Evolutionary conservation across 164 flowering plant genomes (phyloP).

Genomic region (Magnolia sinica): DNA sequence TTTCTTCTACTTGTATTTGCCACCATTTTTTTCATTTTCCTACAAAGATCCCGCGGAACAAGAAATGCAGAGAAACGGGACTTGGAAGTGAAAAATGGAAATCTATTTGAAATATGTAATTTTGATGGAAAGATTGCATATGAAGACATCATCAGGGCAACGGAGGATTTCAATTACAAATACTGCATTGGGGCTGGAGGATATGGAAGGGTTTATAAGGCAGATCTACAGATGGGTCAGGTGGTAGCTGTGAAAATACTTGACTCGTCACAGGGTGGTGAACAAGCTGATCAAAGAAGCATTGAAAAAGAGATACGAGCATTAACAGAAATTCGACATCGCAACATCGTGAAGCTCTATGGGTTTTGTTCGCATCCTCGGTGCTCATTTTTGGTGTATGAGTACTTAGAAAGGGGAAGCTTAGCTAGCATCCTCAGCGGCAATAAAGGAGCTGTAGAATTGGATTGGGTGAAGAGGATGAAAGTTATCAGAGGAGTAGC

Average conservation of each 20-base stretch:
- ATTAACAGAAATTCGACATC: conserved; percentile 8
- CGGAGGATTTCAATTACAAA: conserved; percentile 13
- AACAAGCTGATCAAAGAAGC: not conserved
- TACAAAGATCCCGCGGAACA: not conserved
- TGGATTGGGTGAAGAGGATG: conserved; percentile 6
- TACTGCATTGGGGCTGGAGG: conserved; percentile 18
- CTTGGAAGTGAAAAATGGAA: not conserved
- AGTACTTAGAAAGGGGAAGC: conserved; percentile 12
- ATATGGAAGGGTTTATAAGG: conserved; percentile 18
- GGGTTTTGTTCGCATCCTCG: conserved; percentile 1
- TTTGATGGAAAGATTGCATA: conserved; percentile 1
- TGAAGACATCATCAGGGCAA: conserved; percentile 16
- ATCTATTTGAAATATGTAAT: conserved; percentile 11
- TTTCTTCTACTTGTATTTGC: not conserved
- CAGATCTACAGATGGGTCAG: conserved; percentile 9
- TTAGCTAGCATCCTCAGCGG: not conserved
- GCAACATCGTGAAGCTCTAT: conserved; percentile 10
- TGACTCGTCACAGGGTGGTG: not conserved
- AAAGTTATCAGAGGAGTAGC: conserved; percentile 1
- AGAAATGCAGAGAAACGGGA: not conserved
- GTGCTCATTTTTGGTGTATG: not conserved
- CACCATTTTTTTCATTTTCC: not conserved
- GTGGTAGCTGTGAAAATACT: conserved; percentile 17
- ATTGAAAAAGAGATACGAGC: conserved; percentile 2
- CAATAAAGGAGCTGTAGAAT: not conserved